Evolutionary conservation across 495 filamentous ascomycete species (phyloP), one percentile per base, ranked within the genome.

Genomic region (Umbilicaria muhlenbergii): DNA sequence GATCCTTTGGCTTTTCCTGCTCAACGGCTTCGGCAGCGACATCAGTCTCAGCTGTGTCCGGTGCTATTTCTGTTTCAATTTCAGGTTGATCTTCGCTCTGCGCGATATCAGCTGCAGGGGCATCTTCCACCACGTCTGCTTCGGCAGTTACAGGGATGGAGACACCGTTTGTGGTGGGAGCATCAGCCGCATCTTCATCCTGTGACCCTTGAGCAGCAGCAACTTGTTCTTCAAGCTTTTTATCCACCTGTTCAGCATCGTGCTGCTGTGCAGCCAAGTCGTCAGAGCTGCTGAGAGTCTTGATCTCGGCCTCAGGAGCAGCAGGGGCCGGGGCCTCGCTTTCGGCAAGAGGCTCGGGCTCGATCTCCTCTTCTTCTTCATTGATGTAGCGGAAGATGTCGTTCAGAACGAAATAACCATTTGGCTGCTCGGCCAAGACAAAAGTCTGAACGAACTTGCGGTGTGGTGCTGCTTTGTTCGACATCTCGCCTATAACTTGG

Each of bases 401-500:
- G 58, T 98, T 98, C 46, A 96, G 74, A 3, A 98, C 91, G 52
- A 93, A 98, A 67, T 96, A 98, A 40, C 91, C 91, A 36, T 89
- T 94, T 21, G 85, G 85, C 66, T 98, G 91, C 60, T 89, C 77
- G 10, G 91, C 92, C 42, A 98, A 78, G 40, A 98, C 86, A 51
- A 98, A 98, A n/a, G 91, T 95, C 70, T 98, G 91, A 11, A 84
- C 77, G 53, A 96, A 98, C 61, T 94, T 94, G 68, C 83, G 86
- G 47, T 86, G 84, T 16, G 86, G 83, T 45, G 77, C 76, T 15
- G 74, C 77, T 61, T 91, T 92, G 69, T 91, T 95, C 50, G 87
- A 93, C 57, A 92, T 93, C 63, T 96, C 88, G 49, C 91, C 91
- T 55, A 98, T 94, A 46, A 96, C 92, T 55, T 94, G 85, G 54